phyloP scores from a whole-genome alignment of 208 protist genomes.

The Leptomonas pyrrhocoris region DNA sequence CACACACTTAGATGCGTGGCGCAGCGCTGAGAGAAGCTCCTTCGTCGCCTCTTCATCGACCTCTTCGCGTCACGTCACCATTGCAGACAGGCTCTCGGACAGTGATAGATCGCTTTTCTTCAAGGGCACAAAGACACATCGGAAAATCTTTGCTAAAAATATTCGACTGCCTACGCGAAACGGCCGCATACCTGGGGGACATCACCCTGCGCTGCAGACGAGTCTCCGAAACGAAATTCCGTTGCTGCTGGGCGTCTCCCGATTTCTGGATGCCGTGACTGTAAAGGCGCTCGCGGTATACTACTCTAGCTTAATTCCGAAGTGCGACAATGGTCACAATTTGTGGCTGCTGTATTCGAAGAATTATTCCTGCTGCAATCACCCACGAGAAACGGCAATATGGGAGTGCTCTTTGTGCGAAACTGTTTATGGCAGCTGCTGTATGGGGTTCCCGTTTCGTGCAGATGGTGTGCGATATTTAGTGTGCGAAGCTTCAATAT shows the following conservation, averaged over 20 bases:
- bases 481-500: background rate
- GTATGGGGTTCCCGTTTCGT: conserved; percentile 49
- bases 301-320: conserved; percentile 64
- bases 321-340: conserved; percentile 65
- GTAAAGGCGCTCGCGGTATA: conserved; percentile 44
- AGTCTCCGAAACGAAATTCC: conserved; percentile 75
- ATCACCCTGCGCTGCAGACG: conserved; percentile 27
- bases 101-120: conserved; percentile 46
- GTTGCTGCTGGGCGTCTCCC: conserved; percentile 45
- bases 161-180: conserved; percentile 49
- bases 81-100: conserved; percentile 22
- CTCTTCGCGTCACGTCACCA: background rate
- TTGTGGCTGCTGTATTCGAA: conserved; percentile 66
- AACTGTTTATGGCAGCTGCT: conserved; percentile 76
- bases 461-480: conserved; percentile 30
- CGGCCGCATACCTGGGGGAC: conserved; percentile 35
- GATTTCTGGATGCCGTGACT: conserved; percentile 55
- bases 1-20: conserved; percentile 35
- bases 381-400: conserved; percentile 55
- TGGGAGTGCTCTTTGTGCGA: conserved; percentile 86
- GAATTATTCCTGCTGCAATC: conserved; percentile 59
- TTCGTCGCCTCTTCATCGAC: background rate
- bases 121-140: conserved; percentile 30
- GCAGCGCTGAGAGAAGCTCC: background rate
- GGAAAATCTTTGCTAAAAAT: conserved; percentile 13